These are phyloP conservation scores for Mycosphaerelloides madeirae DNA, from an alignment of 2,329 filamentous ascomycete genomes.

Conservation along the genomic window DNA sequence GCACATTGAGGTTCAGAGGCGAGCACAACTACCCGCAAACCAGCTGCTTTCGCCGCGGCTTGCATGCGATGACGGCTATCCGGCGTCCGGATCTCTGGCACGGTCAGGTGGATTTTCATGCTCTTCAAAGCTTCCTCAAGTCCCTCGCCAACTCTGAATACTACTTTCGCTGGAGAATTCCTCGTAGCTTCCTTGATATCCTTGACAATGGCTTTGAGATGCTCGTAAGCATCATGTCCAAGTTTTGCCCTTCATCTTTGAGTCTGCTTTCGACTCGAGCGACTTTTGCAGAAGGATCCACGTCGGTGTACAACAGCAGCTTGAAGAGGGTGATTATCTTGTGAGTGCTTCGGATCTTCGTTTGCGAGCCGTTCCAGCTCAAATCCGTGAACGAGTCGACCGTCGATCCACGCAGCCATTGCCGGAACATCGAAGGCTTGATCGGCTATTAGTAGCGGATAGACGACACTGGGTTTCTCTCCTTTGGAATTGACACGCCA, in stretches of 20 bases:
- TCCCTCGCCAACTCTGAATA: not conserved
- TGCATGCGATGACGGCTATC: slow-evolving; percentile 12
- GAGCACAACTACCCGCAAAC: slow-evolving; percentile 5
- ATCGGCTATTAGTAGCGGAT: slow-evolving; percentile 3
- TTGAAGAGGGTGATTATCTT: slow-evolving; percentile 11
- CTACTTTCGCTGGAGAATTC: not conserved
- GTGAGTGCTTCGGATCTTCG: slow-evolving; percentile 1
- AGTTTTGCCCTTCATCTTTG: slow-evolving; percentile 2
- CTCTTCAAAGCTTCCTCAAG: slow-evolving; percentile 1
- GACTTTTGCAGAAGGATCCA: not conserved
- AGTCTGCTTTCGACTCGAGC: slow-evolving; percentile 1
- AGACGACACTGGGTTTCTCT: not conserved
- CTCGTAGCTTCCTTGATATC: slow-evolving; percentile 5
- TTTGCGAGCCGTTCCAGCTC: slow-evolving; percentile 4
- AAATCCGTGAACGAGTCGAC: slow-evolving; percentile 7
- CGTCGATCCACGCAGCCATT: slow-evolving; percentile 9
- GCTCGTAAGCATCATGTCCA: slow-evolving; percentile 8
- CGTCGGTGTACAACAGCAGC: slow-evolving; percentile 1
- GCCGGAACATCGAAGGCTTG: slow-evolving; percentile 2
- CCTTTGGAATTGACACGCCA: slow-evolving; percentile 4
- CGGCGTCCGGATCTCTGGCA: slow-evolving; percentile 12
- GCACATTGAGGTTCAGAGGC: slow-evolving; percentile 15
- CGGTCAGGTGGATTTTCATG: slow-evolving; percentile 7
- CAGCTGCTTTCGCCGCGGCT: slow-evolving; percentile 9
- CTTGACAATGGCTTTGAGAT: slow-evolving; percentile 6